Percentiles rank a stretch among this genome's conserved stretches.
Evolutionary conservation across 768 basidiomycete genomes (phyloP).

Genomic region (Mycena filopes): DNA sequence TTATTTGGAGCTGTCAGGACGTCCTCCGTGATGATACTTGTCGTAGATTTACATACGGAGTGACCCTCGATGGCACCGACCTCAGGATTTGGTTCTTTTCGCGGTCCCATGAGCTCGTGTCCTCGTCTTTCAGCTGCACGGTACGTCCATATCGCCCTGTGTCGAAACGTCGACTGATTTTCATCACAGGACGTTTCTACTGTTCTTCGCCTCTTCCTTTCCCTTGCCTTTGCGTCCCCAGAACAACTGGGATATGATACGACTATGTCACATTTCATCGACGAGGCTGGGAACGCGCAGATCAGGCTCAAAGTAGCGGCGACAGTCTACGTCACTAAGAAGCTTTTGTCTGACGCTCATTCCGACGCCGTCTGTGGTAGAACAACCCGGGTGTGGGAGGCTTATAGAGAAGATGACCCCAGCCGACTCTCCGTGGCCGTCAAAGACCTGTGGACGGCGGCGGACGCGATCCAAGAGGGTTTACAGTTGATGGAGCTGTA

Average conservation of each 20-base stretch:
- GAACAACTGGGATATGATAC: slow-evolving; percentile 11
- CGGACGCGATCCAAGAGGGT: background rate
- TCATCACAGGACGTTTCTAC: background rate
- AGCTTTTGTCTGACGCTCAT: background rate
- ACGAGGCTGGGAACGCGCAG: background rate
- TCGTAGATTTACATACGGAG: background rate
- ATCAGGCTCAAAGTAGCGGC: background rate
- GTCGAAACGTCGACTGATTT: too few species aligned
- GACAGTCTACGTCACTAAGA: background rate
- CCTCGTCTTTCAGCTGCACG: background rate
- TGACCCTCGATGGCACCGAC: background rate
- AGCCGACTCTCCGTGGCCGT: background rate
- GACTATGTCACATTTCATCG: slow-evolving; percentile 2
- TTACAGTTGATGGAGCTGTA: background rate
- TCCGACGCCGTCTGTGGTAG: background rate
- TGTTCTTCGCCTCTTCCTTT: background rate
- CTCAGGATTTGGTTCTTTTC: slow-evolving; percentile 9
- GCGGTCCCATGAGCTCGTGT: background rate
- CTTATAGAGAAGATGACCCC: slow-evolving; percentile 7
- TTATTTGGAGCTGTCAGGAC: background rate
- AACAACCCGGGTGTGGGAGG: slow-evolving; percentile 16
- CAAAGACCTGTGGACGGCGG: slow-evolving; percentile 8
- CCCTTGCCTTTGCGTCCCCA: background rate
- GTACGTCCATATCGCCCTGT: too few species aligned
- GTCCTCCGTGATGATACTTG: background rate